Evolutionary conservation across 2,329 filamentous ascomycete species (phyloP), one percentile per base, ranked within the genome.

Genomic region (Remersonia thermophila): DNA sequence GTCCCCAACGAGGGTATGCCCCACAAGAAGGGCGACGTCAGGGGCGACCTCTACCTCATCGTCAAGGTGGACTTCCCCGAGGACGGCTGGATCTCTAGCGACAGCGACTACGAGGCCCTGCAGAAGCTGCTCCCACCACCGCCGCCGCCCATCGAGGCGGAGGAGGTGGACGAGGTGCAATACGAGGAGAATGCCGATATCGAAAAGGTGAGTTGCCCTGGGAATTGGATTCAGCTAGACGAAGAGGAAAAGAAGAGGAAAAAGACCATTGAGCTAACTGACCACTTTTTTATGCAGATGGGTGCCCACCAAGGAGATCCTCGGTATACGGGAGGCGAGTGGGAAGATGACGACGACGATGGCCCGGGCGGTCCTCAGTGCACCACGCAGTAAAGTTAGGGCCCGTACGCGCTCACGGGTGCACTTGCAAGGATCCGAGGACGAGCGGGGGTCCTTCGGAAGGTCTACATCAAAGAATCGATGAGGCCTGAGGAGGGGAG

Each of bases 1-100:
- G 66, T 98, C 1, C 60, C 69, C 2, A 86, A 85, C 17, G 91
- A 98, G 63, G 91, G 91, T 41, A 98, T 98, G 91, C 91, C 91
- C 2, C 60, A 79, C 49, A 95, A 95, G 69, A 77, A 79, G 39
- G 83, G 80, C 44, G 91, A 98, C 27, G 54, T 64, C 4, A 85
- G 77, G 55, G 91, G 91, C 30, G 86, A 96, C 52, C 65, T 98
- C 13, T 98, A 89, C 59, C 67, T 98, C 29, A 65, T 82, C 27
- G 79, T 95, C 45, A 79, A 91, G 50, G 72, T 98, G 44, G 73
- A 84, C 37, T 96, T 96, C 64, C 91, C 91, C 2, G 77, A 87
- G 49, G 77, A 89, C 50, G 82, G 77, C 17, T 96, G 86, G 85
- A 65, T 87, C 39, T 66, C 73, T 45, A 71, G 82, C 38, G 74